A percentile compares a stretch with the other conserved stretches of the same genome.
These are phyloP conservation scores for Geotrichum carabidarum DNA, from an alignment of 1,139 yeast genomes.

Conservation along the genomic window DNA sequence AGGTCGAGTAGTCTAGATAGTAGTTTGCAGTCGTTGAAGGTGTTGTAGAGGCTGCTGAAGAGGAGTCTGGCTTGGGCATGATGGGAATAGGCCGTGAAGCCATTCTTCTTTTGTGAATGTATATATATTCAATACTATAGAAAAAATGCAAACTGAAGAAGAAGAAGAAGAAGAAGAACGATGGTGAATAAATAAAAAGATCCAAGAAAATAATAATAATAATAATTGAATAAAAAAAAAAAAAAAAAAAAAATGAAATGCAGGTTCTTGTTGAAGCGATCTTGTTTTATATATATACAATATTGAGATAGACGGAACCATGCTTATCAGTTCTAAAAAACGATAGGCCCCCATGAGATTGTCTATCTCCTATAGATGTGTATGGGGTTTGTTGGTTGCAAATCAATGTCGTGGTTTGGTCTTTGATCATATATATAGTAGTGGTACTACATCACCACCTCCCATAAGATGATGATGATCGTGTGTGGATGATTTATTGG, in stretches of 20 bases:
- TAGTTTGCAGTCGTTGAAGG: not conserved
- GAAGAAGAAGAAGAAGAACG: not conserved
- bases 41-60: not conserved
- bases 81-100: constrained; percentile 4
- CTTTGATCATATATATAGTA: not conserved
- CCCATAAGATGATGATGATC: no score
- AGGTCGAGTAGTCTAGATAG: not conserved
- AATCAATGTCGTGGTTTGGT: not conserved
- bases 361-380: no score
- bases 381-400: no score
- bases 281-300: not conserved
- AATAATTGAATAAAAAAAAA: no score
- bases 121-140: no score
- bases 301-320: not conserved
- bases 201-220: not conserved
- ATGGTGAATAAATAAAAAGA: not conserved
- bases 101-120: not conserved
- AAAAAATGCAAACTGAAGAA: not conserved
- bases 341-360: constrained; percentile 9
- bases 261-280: not conserved
- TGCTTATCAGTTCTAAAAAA: constrained; percentile 6
- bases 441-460: not conserved
- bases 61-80: constrained; percentile 5
- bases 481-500: no score
- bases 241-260: not conserved